Evolutionary conservation across 345 rosid species (phyloP).

Genomic region (Pseudoturritis turrita): DNA sequence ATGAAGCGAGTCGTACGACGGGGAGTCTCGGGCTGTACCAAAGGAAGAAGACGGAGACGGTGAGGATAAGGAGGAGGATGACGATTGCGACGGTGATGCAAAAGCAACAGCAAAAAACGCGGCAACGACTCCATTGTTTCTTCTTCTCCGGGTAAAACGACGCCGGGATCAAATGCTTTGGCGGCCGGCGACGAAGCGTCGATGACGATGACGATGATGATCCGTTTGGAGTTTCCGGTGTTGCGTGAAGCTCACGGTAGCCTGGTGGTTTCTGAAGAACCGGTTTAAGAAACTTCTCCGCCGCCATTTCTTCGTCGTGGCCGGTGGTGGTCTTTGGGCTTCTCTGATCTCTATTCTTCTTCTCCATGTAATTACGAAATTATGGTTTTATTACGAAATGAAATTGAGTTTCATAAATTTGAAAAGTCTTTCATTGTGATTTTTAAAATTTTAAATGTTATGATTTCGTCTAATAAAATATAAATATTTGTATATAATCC

Average conservation of each 20-base stretch:
- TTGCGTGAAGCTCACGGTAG: slow-evolving; percentile 44
- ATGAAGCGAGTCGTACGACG: slow-evolving; percentile 55
- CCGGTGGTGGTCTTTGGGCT: not conserved
- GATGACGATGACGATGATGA: slow-evolving; percentile 12
- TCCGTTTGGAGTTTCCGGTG: slow-evolving; percentile 11
- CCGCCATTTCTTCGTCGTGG: slow-evolving; percentile 32
- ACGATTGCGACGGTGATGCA: slow-evolving; percentile 31
- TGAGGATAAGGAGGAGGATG: slow-evolving; percentile 33
- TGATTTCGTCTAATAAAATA: not conserved
- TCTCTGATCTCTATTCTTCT: not conserved
- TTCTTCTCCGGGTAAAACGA: slow-evolving; percentile 45
- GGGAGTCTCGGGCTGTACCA: slow-evolving; percentile 72
- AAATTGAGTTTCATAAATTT: not conserved
- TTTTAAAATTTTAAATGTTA: not conserved
- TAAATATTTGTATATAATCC: not conserved
- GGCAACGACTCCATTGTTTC: slow-evolving; percentile 38
- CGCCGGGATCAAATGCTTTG: slow-evolving; percentile 36
- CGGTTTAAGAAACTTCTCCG: slow-evolving; percentile 38
- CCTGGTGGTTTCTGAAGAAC: slow-evolving; percentile 79
- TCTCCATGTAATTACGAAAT: slow-evolving; percentile 4
- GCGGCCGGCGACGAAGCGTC: slow-evolving; percentile 24
- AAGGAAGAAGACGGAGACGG: slow-evolving; percentile 46
- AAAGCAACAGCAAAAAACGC: slow-evolving; percentile 50
- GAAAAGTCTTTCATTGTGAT: not conserved
- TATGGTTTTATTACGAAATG: not conserved